Percentiles rank a stretch among this genome's conserved stretches.
phyloP scores from a whole-genome alignment of 805 yeast genomes.

The Candida ficus region DNA sequence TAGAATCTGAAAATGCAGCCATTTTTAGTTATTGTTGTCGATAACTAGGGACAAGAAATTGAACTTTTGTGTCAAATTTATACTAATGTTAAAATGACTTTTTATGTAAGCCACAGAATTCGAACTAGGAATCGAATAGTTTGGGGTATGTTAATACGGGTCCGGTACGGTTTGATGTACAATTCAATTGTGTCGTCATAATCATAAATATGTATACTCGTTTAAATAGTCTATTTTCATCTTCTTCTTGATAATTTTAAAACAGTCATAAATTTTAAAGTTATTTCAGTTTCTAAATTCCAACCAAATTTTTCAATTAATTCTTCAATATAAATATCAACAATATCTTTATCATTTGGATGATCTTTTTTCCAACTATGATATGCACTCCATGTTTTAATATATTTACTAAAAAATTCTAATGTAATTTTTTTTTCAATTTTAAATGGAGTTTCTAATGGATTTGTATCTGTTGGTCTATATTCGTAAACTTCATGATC shows the following conservation, averaged over 20 bases:
- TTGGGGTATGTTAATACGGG: too few relatives aligned
- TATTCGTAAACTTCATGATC: slow-evolving; percentile 33
- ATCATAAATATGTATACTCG: too few relatives aligned
- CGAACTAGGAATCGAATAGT: too few relatives aligned
- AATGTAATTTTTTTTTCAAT: too few relatives aligned
- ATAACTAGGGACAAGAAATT: too few relatives aligned
- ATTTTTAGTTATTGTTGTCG: slow-evolving; percentile 33
- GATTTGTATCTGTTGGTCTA: slow-evolving; percentile 18
- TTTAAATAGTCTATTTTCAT: too few relatives aligned
- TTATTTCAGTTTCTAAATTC: slow-evolving; percentile 35
- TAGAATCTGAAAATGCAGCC: slow-evolving; percentile 56
- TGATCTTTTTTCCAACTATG: slow-evolving; percentile 45
- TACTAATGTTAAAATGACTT: too few relatives aligned
- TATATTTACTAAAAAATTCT: slow-evolving; percentile 43
- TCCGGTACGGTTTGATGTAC: too few relatives aligned
- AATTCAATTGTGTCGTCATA: too few relatives aligned
- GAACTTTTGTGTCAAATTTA: too few relatives aligned
- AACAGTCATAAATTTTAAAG: slow-evolving; percentile 46
- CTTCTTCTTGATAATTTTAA: slow-evolving; percentile 40
- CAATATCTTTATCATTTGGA: slow-evolving; percentile 28
- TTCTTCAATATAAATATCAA: slow-evolving; percentile 29
- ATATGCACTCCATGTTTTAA: slow-evolving; percentile 68
- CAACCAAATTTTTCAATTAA: slow-evolving; percentile 40
- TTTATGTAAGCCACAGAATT: too few relatives aligned
- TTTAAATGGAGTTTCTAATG: slow-evolving; percentile 30